phyloP scores from a whole-genome alignment of 1,284 basidiomycete species.

The Melampsora larici-populina region DNA sequence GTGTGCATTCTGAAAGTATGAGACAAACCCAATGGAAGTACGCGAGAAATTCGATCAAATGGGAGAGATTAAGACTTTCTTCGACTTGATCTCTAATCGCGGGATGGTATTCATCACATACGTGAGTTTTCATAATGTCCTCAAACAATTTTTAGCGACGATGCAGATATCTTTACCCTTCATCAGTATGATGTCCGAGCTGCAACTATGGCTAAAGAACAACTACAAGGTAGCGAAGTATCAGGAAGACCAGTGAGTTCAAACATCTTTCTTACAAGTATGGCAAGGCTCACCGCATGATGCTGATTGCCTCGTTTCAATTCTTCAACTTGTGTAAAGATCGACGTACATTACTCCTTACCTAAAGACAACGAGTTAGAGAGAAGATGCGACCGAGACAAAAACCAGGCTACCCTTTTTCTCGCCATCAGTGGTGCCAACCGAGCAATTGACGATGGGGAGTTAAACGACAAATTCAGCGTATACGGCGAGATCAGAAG shows the following conservation, averaged over 20 bases:
- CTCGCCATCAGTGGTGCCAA: conserved; percentile 69
- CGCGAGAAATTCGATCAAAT: conserved; percentile 79
- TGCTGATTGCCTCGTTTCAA: background rate
- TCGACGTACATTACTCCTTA: conserved; percentile 95
- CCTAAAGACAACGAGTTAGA: conserved; percentile 74
- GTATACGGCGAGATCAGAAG: conserved; percentile 85
- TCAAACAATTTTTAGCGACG: no score
- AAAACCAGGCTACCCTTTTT: conserved; percentile 82
- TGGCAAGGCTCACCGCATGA: conserved; percentile 32
- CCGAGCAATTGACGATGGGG: conserved; percentile 72
- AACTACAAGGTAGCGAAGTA: conserved; percentile 78
- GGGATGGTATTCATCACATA: conserved; percentile 98
- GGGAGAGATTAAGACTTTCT: conserved; percentile 94
- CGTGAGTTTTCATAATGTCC: conserved; percentile 62
- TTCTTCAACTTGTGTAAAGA: conserved; percentile 59
- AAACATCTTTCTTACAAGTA: background rate
- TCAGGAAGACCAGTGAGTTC: conserved; percentile 72
- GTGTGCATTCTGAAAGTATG: conserved; percentile 64
- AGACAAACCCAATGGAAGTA: conserved; percentile 79
- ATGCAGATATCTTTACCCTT: background rate
- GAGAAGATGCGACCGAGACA: conserved; percentile 72
- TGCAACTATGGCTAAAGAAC: conserved; percentile 81
- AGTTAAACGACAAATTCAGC: conserved; percentile 75
- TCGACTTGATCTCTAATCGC: conserved; percentile 84
- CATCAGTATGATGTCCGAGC: conserved; percentile 80